These are phyloP conservation scores for Pisolithus orientalis DNA, from an alignment of 768 basidiomycete species.

Conservation along the genomic window DNA sequence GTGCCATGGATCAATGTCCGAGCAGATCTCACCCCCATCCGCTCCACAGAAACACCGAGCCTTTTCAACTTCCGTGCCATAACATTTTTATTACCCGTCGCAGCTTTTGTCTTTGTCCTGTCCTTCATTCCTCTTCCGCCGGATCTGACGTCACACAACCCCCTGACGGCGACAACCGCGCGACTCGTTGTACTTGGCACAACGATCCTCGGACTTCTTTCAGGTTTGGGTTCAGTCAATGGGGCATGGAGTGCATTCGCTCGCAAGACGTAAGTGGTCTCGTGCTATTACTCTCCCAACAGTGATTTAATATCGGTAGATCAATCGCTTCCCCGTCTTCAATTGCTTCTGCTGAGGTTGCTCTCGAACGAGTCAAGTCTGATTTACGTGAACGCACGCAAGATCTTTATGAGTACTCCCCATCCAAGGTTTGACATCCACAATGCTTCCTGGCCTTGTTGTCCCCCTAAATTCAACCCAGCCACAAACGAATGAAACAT, in stretches of 20 bases:
- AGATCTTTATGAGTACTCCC: conserved; percentile 18
- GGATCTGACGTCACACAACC: conserved; percentile 35
- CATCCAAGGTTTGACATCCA: conserved; percentile 19
- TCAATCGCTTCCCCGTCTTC: conserved; percentile 20
- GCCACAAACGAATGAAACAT: conserved; percentile 20
- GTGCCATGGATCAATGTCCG: neutral
- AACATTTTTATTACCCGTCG: conserved; percentile 39
- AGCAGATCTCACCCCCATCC: neutral
- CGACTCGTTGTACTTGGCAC: conserved; percentile 74
- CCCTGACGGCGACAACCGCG: conserved; percentile 44
- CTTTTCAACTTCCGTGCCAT: conserved; percentile 17
- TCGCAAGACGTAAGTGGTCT: conserved; percentile 19
- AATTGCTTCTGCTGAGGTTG: conserved; percentile 48
- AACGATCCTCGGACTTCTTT: conserved; percentile 69
- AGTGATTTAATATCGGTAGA: conserved; percentile 10
- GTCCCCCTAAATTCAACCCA: conserved; percentile 10
- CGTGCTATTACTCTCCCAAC: conserved; percentile 3
- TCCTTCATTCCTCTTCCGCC: conserved; percentile 65
- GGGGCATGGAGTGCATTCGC: conserved; percentile 46
- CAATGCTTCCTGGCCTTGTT: conserved; percentile 2
- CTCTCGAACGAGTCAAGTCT: conserved; percentile 51
- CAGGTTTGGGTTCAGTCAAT: conserved; percentile 72
- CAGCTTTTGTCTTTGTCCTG: conserved; percentile 50
- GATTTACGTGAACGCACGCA: conserved; percentile 40
- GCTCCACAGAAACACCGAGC: conserved; percentile 16